Evolutionary conservation across 345 rosid species (phyloP), one percentile per base, ranked within the genome.

Genomic region (Balakata baccata): DNA sequence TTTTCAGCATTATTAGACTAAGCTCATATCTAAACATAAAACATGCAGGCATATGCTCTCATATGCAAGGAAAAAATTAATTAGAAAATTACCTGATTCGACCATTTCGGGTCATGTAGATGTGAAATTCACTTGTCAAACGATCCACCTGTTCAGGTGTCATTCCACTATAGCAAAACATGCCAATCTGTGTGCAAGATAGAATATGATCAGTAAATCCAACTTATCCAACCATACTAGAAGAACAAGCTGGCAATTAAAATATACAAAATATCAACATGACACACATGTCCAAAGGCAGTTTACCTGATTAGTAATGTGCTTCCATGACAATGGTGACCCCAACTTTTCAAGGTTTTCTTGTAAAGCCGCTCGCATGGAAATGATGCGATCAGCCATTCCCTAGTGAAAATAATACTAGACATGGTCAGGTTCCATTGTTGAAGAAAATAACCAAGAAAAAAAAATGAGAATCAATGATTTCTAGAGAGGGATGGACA

Each of bases 371-470:
- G 86, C 78, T 72, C 98, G 84, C 98, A 94, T 94, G 52, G 93
- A 88, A 49, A 94, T 94, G 64, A 94, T 94, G n/a, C 98, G 89
- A 76, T 92, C 93, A 60, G 98, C 98, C 98, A 94, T 94, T 68
- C 70, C 84, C 98, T 94, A 83, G 41, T 63, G 23, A 54, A 16
- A 25, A 64, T 46, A 53, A 67, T 14, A 66, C 16, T 16, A 7
- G 11, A 41, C 3, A 43, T 14, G 3, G 7, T 70, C 56, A 59
- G 57, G 47, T 76, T 66, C 37, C 65, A 38, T 3, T 22, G 5
- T 16, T 12, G 1, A 54, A 16, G 41, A 68, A 50, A 9, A 37
- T 3, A 22, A n/a, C 39, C 0, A n/a, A 18, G 11, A 29, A 38
- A 71, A 71, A 71, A 51, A 29, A 17, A 14, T 5, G 23, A 39